These are phyloP conservation scores for Paragyromitra xinjiangensis DNA, from an alignment of 495 filamentous ascomycete species.

Conservation along the genomic window DNA sequence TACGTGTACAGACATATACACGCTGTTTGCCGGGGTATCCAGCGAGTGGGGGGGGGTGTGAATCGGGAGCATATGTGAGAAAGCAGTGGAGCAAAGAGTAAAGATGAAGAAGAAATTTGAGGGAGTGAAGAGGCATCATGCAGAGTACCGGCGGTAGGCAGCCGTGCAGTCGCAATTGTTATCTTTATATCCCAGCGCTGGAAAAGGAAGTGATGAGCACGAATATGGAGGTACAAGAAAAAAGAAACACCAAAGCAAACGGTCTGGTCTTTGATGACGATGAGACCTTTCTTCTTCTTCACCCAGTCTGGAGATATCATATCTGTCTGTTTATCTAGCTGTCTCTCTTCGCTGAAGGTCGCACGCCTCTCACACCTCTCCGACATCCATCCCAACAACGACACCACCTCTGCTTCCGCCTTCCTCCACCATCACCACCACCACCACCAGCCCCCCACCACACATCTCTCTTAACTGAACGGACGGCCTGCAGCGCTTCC, in stretches of 20 bases:
- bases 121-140: constrained; percentile 35
- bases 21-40: constrained; percentile 10
- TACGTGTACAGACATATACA: constrained; percentile 42
- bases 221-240: constrained; percentile 25
- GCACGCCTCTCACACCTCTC: constrained; percentile 3
- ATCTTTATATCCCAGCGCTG: constrained; percentile 45
- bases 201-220: constrained; percentile 37
- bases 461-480: constrained; percentile 10
- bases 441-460: too few species aligned
- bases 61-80: neutral
- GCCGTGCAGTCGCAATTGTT: constrained; percentile 45
- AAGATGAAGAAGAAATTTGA: neutral
- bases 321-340: constrained; percentile 39
- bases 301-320: constrained; percentile 20
- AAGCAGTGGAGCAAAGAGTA: neutral
- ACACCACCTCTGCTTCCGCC: neutral
- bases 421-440: neutral
- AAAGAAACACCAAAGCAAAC: constrained; percentile 47
- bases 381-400: constrained; percentile 6
- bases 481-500: neutral
- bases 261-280: constrained; percentile 39
- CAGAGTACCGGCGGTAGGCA: constrained; percentile 29
- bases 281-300: constrained; percentile 42
- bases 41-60: constrained; percentile 3
- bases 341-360: constrained; percentile 23